phyloP scores from a whole-genome alignment of 176 grass and related monocot genomes.

The Carex scoparia region DNA sequence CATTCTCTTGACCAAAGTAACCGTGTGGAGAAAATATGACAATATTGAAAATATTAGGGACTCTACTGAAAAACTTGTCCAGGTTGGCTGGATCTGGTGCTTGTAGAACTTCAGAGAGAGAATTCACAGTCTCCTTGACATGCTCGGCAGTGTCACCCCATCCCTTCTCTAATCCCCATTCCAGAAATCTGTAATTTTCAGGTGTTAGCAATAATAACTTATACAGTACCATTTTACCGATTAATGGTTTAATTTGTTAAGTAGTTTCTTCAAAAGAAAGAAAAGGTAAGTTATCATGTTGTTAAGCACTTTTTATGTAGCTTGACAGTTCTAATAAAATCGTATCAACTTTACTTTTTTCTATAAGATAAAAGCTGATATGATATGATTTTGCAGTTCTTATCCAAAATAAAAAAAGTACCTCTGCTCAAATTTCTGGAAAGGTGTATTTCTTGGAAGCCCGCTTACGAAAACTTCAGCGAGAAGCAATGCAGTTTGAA shows the following conservation, averaged over 20 bases:
- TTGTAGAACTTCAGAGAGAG: slow-evolving; percentile 91
- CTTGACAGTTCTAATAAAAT: not conserved
- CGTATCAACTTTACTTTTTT: not conserved
- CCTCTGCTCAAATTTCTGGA: slow-evolving; percentile 83
- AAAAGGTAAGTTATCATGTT: not conserved
- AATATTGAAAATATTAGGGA: slow-evolving; percentile 67
- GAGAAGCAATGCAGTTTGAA: slow-evolving; percentile 79
- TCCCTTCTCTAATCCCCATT: slow-evolving; percentile 96
- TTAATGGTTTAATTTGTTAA: not conserved
- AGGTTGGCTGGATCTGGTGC: slow-evolving; percentile 82
- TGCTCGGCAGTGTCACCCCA: slow-evolving; percentile 83
- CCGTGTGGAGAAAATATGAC: slow-evolving; percentile 92
- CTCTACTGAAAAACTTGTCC: slow-evolving; percentile 83
- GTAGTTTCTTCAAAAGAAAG: not conserved
- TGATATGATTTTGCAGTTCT: not conserved
- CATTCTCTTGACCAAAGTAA: slow-evolving; percentile 93
- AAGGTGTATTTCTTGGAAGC: slow-evolving; percentile 65
- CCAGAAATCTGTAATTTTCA: slow-evolving; percentile 63
- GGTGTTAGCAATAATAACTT: not conserved
- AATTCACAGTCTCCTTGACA: slow-evolving; percentile 77
- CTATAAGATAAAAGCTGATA: not conserved
- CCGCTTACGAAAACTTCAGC: slow-evolving; percentile 69
- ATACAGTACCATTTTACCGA: not conserved
- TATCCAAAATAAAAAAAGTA: slow-evolving; percentile 15
- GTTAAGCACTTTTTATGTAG: not conserved